These are phyloP conservation scores for Penicillium angulare DNA, from an alignment of 495 filamentous ascomycete genomes.

Conservation along the genomic window DNA sequence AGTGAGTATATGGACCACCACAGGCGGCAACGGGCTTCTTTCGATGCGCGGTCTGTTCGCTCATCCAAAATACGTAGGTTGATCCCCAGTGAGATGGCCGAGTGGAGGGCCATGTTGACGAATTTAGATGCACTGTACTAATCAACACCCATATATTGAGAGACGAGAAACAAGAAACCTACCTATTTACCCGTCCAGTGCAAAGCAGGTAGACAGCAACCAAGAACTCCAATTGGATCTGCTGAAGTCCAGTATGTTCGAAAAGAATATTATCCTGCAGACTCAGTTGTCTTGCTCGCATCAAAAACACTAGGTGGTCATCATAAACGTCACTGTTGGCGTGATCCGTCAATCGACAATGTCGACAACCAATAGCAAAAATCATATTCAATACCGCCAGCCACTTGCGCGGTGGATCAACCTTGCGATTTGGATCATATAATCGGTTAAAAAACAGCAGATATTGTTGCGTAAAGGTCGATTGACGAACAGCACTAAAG, in stretches of 20 bases:
- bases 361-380: conserved; percentile 59
- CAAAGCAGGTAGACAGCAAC: conserved; percentile 59
- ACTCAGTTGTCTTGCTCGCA: conserved; percentile 54
- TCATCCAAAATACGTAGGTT: conserved; percentile 57
- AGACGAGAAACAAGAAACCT: conserved; percentile 1
- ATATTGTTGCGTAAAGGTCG: conserved; percentile 41
- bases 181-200: conserved; percentile 62
- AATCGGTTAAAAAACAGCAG: conserved; percentile 28
- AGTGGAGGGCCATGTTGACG: conserved; percentile 57
- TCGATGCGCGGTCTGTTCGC: conserved; percentile 45
- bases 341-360: conserved; percentile 13
- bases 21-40: conserved; percentile 57
- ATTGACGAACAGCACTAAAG: conserved; percentile 54
- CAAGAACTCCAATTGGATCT: conserved; percentile 54
- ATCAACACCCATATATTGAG: background rate
- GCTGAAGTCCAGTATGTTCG: conserved; percentile 57
- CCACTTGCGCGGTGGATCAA: conserved; percentile 44
- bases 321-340: conserved; percentile 18
- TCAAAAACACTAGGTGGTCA: conserved; percentile 56
- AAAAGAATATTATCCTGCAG: conserved; percentile 51
- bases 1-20: conserved; percentile 65
- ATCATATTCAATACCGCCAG: conserved; percentile 62
- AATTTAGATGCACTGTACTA: conserved; percentile 56
- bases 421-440: conserved; percentile 26
- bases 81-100: conserved; percentile 57